These are phyloP conservation scores for Bipolaris zeicola DNA, from an alignment of 2,329 filamentous ascomycete species.

Conservation along the genomic window DNA sequence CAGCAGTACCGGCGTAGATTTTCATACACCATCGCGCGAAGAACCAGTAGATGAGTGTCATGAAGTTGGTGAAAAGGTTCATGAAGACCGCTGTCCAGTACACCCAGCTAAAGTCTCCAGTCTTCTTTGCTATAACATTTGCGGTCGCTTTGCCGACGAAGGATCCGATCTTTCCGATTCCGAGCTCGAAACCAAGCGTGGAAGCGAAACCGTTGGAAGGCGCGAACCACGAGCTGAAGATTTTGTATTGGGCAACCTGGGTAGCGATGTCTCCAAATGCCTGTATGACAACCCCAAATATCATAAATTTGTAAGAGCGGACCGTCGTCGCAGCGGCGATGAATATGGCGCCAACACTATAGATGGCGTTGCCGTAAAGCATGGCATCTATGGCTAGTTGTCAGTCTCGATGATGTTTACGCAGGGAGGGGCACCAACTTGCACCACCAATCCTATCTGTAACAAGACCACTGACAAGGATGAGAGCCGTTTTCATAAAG, in stretches of 20 bases:
- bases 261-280: slow-evolving; percentile 68
- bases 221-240: slow-evolving; percentile 69
- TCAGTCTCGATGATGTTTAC: background rate
- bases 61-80: slow-evolving; percentile 66
- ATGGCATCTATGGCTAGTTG: slow-evolving; percentile 53
- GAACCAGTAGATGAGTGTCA: slow-evolving; percentile 60
- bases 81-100: slow-evolving; percentile 68
- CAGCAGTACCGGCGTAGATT: slow-evolving; percentile 55
- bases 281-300: slow-evolving; percentile 61
- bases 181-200: slow-evolving; percentile 65
- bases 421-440: slow-evolving; percentile 14
- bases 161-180: slow-evolving; percentile 64
- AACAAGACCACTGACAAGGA: slow-evolving; percentile 60
- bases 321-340: slow-evolving; percentile 63
- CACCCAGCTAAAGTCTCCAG: slow-evolving; percentile 66
- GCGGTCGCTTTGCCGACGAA: slow-evolving; percentile 66
- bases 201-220: slow-evolving; percentile 67
- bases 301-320: slow-evolving; percentile 65
- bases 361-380: slow-evolving; percentile 66
- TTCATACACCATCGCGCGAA: slow-evolving; percentile 60
- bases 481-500: slow-evolving; percentile 65
- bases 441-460: slow-evolving; percentile 66
- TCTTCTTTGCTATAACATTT: slow-evolving; percentile 63
- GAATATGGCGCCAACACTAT: slow-evolving; percentile 62
- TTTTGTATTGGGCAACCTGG: slow-evolving; percentile 68